Evolutionary conservation across 176 grass and related monocot genomes (phyloP).

Genomic region (Oryza glumipatula): DNA sequence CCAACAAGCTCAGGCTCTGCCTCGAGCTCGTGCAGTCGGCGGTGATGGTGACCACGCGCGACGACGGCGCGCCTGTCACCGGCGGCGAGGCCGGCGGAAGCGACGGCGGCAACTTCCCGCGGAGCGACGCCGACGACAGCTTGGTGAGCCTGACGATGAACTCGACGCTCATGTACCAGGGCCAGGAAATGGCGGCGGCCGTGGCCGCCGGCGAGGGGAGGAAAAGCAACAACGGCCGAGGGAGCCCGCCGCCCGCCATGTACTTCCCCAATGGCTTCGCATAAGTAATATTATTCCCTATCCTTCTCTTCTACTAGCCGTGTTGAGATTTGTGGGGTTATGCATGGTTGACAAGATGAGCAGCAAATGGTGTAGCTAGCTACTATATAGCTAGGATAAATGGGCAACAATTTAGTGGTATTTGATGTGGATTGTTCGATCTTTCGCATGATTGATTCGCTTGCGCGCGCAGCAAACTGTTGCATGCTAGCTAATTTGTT

Average conservation of each 20-base stretch:
- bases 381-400: constrained; percentile 31
- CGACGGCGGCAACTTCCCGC: constrained; percentile 36
- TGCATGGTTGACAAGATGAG: constrained; percentile 4
- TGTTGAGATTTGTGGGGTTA: background rate
- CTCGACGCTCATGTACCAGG: constrained; percentile 79
- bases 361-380: constrained; percentile 12
- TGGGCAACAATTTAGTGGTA: constrained; percentile 29
- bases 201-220: constrained; percentile 33
- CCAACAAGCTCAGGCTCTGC: constrained; percentile 95
- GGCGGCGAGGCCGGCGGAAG: constrained; percentile 34
- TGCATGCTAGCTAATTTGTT: constrained; percentile 35
- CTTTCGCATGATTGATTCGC: constrained; percentile 33
- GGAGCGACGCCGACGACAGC: constrained; percentile 67
- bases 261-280: constrained; percentile 80
- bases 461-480: background rate
- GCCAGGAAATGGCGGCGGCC: constrained; percentile 58
- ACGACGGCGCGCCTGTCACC: constrained; percentile 46
- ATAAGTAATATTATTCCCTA: constrained; percentile 19
- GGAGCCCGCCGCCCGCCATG: constrained; percentile 61
- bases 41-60: constrained; percentile 79
- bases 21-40: constrained; percentile 97
- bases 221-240: constrained; percentile 54
- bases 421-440: constrained; percentile 45
- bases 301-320: constrained; percentile 5
- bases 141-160: constrained; percentile 88